Evolutionary conservation across 225 moss, liverwort and hornwort genomes (phyloP), one percentile per base, ranked within the genome.

Genomic region (Polytrichum commune): DNA sequence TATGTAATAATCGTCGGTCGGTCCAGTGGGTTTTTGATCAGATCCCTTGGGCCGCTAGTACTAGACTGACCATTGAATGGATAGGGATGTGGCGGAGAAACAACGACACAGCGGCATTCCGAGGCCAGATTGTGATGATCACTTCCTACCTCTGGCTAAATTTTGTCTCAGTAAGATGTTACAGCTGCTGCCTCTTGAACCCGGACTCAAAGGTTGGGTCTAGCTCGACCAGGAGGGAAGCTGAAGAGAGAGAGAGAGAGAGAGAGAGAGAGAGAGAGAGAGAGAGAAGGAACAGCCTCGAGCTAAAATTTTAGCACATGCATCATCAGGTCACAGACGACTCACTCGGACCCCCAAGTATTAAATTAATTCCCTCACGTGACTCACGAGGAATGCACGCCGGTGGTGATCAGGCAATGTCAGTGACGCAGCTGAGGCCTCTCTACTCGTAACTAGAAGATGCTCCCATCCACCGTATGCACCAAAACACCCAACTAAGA

Each of bases 81-180:
- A 80, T 53, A 80, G 65, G 65, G 82, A 82, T 35, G 86, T 79
- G 72, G 79, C 82, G 77, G 80, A 77, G 53, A 74, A 29, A 58
- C 13, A 38, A 38, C 73, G 77, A 66, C 77, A 75, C 77, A 78
- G 82, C 82, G 77, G 85, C 86, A 86, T 83, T 46, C 77, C 80
- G 75, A n/a, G 58, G 46, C 46, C 46, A 46, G 46, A 46, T 46
- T 46, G 46, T 16, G 46, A 46, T 46, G 46, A 4, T 46, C 46
- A 46, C 46, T 35, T 9, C 35, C 25, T 69, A 9, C 27, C 65
- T 66, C 56, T 62, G 29, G 54, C 61, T 72, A 65, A 19, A 66
- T 66, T 19, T 7, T 19, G n/a, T 46, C 35, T 25, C 18, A 24
- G 64, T 18, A 64, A 9, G 10, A 28, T 46, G 46, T 46, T 3